A percentile compares a stretch with the other conserved stretches of the same genome.
phyloP scores from a whole-genome alignment of 495 filamentous ascomycete genomes.

The Penicillium macrosclerotiorum region DNA sequence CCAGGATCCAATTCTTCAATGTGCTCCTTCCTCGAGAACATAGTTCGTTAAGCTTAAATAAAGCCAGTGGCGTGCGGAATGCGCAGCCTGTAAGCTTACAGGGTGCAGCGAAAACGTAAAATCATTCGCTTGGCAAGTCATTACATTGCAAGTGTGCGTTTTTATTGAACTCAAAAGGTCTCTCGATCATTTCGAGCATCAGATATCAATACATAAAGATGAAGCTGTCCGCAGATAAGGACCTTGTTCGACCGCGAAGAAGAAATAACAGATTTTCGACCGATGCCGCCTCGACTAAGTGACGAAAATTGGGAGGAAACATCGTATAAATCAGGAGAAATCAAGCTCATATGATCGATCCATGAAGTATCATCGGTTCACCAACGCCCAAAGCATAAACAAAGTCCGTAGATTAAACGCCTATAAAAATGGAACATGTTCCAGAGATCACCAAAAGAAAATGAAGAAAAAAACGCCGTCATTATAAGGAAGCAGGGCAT shows the following conservation, averaged over 20 bases:
- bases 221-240: slow-evolving; percentile 1
- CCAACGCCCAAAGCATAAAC: neutral
- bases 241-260: neutral
- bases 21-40: too few species aligned
- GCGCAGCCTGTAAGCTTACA: too few species aligned
- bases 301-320: neutral
- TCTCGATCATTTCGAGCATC: neutral
- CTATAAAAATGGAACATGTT: neutral
- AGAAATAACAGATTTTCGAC: neutral
- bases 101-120: too few species aligned
- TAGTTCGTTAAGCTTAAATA: too few species aligned
- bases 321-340: neutral
- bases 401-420: neutral
- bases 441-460: slow-evolving; percentile 1
- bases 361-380: neutral
- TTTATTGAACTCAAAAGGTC: slow-evolving; percentile 6
- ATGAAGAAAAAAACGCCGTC: neutral
- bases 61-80: too few species aligned
- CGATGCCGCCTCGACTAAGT: neutral
- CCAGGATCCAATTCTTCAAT: too few species aligned
- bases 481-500: slow-evolving; percentile 4
- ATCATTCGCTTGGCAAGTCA: slow-evolving; percentile 8
- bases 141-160: neutral
- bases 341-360: neutral
- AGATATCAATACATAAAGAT: slow-evolving; percentile 11